Conservation (phyloP, 257 asterid genomes). For the Solanum etuberosum region DNA sequence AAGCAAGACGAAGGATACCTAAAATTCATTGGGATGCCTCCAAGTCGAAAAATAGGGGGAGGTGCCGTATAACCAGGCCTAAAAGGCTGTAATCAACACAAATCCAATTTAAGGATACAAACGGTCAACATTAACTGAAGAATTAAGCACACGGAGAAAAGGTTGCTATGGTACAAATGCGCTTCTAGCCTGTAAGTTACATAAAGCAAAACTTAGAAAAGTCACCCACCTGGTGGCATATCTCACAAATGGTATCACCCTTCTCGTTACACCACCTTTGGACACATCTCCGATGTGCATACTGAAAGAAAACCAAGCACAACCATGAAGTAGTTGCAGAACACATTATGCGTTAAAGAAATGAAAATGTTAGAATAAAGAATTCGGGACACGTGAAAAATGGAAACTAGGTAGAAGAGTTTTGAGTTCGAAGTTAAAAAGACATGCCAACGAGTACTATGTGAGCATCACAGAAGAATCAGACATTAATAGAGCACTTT, state of each 20-base stretch:
- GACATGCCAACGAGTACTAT: neutral
- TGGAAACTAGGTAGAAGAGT: neutral
- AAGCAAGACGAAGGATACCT: constrained; percentile 31
- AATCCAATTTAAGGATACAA: neutral
- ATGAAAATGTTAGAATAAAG: neutral
- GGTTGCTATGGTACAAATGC: neutral
- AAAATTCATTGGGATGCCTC: constrained; percentile 72
- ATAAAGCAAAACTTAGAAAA: neutral
- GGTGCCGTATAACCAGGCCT: constrained; percentile 94
- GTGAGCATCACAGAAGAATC: neutral
- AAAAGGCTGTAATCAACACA: constrained; percentile 48
- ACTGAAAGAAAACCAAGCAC: constrained; percentile 34
- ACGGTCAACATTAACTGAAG: neutral
- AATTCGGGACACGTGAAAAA: neutral
- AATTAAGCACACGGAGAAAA: neutral
- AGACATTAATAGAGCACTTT: neutral
- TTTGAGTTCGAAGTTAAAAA: neutral
- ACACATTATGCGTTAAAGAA: neutral
- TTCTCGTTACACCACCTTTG: constrained; percentile 98
- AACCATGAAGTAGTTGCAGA: neutral
- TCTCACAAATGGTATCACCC: constrained; percentile 93
- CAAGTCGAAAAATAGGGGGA: constrained; percentile 69
- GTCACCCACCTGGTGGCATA: constrained; percentile 79
- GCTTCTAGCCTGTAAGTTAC: neutral
- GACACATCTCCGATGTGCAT: constrained; percentile 89